Percentiles rank a stretch among this genome's conserved stretches.
phyloP scores from a whole-genome alignment of 1,139 yeast genomes.

The Protomyces pachydermus region DNA sequence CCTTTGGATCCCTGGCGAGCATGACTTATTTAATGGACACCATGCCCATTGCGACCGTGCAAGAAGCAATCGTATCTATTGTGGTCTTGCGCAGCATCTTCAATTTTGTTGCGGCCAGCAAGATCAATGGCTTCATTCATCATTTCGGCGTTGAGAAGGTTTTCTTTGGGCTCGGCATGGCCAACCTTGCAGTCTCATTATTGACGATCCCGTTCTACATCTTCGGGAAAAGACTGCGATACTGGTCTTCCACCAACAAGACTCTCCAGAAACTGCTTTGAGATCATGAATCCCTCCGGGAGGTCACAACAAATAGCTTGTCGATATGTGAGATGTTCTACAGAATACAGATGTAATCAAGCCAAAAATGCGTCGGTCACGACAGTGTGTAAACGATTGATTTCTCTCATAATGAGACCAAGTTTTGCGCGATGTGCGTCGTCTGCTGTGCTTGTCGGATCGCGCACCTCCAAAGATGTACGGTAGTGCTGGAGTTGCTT shows the following conservation, averaged over 20 bases:
- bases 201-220: conserved; percentile 53
- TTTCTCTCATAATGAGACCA: conserved; percentile 8
- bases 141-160: conserved; percentile 47
- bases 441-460: not conserved
- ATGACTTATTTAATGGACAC: conserved; percentile 59
- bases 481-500: conserved; percentile 21
- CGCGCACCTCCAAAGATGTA: conserved; percentile 5
- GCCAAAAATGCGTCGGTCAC: not conserved
- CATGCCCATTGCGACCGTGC: conserved; percentile 44
- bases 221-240: conserved; percentile 51
- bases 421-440: conserved; percentile 4
- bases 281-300: no score
- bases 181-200: conserved; percentile 49
- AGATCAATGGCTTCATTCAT: conserved; percentile 49
- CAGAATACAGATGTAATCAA: not conserved
- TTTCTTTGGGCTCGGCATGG: conserved; percentile 52
- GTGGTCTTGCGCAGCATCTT: conserved; percentile 51
- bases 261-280: not conserved
- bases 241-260: not conserved
- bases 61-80: conserved; percentile 54
- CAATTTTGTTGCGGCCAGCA: conserved; percentile 56
- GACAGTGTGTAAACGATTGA: not conserved
- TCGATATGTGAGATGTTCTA: no score
- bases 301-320: no score
- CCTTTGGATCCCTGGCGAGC: conserved; percentile 58